Conservation (phyloP, 495 filamentous ascomycete species). For the Staphylotrichum tortipilum region DNA sequence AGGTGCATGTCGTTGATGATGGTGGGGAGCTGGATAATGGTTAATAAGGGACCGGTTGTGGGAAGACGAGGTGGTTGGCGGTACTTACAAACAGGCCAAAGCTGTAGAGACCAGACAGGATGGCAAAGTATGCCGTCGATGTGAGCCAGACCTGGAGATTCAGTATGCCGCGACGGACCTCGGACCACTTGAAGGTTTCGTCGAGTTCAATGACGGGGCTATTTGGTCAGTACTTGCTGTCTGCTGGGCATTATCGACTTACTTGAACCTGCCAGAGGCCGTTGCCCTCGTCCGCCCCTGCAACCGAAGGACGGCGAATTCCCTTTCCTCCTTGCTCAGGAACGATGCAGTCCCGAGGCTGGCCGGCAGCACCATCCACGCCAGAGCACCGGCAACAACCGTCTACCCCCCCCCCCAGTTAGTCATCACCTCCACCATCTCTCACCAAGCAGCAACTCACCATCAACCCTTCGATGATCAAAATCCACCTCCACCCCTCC, state of each 20-base stretch:
- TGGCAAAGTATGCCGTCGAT: constrained; percentile 37
- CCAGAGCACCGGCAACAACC: constrained; percentile 45
- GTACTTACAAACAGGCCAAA: constrained; percentile 46
- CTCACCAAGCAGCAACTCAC: too few relatives aligned
- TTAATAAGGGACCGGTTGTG: too few relatives aligned
- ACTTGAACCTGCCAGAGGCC: constrained; percentile 28
- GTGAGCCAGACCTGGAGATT: constrained; percentile 51
- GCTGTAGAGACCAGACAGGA: constrained; percentile 38
- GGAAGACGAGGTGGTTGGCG: too few relatives aligned
- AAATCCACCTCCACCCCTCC: neutral
- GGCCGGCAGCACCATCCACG: constrained; percentile 51
- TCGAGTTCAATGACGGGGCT: constrained; percentile 32
- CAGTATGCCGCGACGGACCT: constrained; percentile 51
- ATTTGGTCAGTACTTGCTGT: neutral
- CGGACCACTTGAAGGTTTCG: constrained; percentile 54
- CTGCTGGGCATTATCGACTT: neutral
- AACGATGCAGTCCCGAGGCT: constrained; percentile 47
- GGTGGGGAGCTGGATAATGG: neutral
- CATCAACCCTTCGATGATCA: neutral
- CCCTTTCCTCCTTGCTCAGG: constrained; percentile 38
- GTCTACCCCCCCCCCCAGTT: constrained; percentile 32
- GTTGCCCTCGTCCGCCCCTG: constrained; percentile 19
- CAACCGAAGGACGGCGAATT: constrained; percentile 33
- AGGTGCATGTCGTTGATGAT: neutral
- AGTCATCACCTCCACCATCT: constrained; percentile 12